Evolutionary conservation across 768 basidiomycete genomes (phyloP), one percentile per base, ranked within the genome.

Genomic region (Panus rudis): DNA sequence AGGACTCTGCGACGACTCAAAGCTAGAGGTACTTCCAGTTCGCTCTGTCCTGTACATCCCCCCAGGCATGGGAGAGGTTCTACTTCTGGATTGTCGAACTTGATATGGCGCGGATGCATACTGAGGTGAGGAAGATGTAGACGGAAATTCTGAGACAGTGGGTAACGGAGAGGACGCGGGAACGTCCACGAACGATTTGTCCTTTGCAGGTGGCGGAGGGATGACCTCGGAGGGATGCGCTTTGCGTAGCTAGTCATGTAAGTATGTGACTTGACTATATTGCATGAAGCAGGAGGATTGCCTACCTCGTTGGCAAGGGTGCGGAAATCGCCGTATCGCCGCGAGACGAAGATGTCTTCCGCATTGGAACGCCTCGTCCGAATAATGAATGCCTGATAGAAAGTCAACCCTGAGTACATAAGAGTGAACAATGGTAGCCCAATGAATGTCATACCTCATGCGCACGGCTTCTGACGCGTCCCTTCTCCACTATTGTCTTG

Each of bases 291-390:
- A 41, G 30, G 41, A 41, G 45, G 30, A 44, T 37, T 19, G 59
- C 73, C 17, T 51, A 87, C 92, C 71, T 96, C 91, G 37, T 81
- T 75, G 2, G 83, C 81, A 14, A 99, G 73, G 2, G 91, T 86
- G 58, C 72, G 84, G 62, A 99, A 99, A 61, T 99, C 96, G 6
- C 94, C 94, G 59, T 98, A 92, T 50, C 96, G 74, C 45, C 96
- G 75, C 1, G 91, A 87, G 4, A 98, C 96, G 62, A 79, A 92
- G 2, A 91, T 73, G 50, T 96, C 92, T 2, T 70, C 73, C 49
- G 73, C 72, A 12, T 78, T 71, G 5, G 79, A 75, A 31, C 92
- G 73, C 13, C 83, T 74, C 0, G 93, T 98, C 23, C 91, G 79
- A 23, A 99, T 79, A 52, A 99, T 81, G 60, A 99, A 99, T 72